Percentiles rank a stretch among this genome's conserved stretches.
Conservation (phyloP, 352 stramenopile species). For the Plasmopara viticola region DNA sequence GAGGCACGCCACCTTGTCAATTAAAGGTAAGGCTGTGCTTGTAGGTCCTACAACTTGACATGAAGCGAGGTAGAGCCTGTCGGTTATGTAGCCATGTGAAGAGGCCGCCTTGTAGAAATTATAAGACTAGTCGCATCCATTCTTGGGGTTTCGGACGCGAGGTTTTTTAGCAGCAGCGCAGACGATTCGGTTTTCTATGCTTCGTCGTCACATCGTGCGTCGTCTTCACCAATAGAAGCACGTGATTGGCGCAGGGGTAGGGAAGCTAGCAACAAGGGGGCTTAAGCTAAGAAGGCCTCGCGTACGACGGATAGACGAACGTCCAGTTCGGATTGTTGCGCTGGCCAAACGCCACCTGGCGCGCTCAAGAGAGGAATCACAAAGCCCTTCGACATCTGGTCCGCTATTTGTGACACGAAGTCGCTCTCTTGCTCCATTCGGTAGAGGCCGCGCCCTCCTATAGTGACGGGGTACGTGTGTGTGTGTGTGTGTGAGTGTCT, state of each 20-base stretch:
- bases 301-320: slow-evolving; percentile 5
- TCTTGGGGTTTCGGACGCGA: background rate
- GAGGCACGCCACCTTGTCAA: too few relatives aligned
- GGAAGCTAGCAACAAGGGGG: slow-evolving; percentile 9
- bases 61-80: too few relatives aligned
- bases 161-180: slow-evolving; percentile 1
- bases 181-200: background rate
- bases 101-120: too few relatives aligned
- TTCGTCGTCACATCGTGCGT: slow-evolving; percentile 10
- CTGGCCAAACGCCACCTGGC: slow-evolving; percentile 15
- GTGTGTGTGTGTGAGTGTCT: too few relatives aligned
- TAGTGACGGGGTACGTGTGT: slow-evolving; percentile 5
- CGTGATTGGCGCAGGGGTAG: slow-evolving; percentile 1
- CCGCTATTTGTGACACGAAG: background rate
- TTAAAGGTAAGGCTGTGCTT: too few relatives aligned
- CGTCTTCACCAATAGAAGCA: slow-evolving; percentile 22
- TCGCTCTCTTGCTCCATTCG: slow-evolving; percentile 2
- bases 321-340: slow-evolving; percentile 39
- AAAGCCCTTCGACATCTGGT: slow-evolving; percentile 13
- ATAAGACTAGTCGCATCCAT: background rate
- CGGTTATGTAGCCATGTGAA: too few relatives aligned
- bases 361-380: slow-evolving; percentile 5
- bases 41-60: too few relatives aligned
- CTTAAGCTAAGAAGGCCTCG: slow-evolving; percentile 6
- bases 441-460: slow-evolving; percentile 3